Evolutionary conservation across 2,329 filamentous ascomycete genomes (phyloP).

Genomic region (Cladophialophora immunda): DNA sequence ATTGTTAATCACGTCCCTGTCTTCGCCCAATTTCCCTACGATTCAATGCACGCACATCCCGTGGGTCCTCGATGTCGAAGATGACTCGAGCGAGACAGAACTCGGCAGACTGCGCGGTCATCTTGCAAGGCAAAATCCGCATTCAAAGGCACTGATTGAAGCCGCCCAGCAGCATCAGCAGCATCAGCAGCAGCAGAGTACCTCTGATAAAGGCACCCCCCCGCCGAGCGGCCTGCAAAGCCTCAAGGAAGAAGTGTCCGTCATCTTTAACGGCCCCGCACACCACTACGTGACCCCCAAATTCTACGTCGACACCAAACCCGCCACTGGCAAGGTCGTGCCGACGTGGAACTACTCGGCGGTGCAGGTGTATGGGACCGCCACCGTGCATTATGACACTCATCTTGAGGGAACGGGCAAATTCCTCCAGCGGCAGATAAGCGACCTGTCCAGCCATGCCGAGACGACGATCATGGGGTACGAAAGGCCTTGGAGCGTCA

Average conservation of each 20-base stretch:
- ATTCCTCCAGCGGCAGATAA: conserved; percentile 63
- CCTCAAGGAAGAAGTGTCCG: conserved; percentile 63
- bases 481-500: conserved; percentile 63
- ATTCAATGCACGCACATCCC: conserved; percentile 70
- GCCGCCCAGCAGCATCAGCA: conserved; percentile 41
- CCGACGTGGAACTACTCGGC: conserved; percentile 77
- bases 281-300: conserved; percentile 75
- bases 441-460: conserved; percentile 60
- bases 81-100: conserved; percentile 50
- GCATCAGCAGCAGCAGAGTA: neutral
- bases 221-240: conserved; percentile 21
- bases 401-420: conserved; percentile 53
- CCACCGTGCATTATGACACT: conserved; percentile 63
- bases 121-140: conserved; percentile 69
- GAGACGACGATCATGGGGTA: conserved; percentile 68
- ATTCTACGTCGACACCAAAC: conserved; percentile 73
- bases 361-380: conserved; percentile 69
- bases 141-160: conserved; percentile 68
- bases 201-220: neutral
- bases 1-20: conserved; percentile 69
- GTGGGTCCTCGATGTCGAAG: conserved; percentile 62
- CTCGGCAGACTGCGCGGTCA: conserved; percentile 65
- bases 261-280: conserved; percentile 67
- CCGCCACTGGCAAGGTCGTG: conserved; percentile 70
- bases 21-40: conserved; percentile 57